Evolutionary conservation across 139 green algal genomes (phyloP), one percentile per base, ranked within the genome.

Genomic region (Coelastrella sp.): DNA sequence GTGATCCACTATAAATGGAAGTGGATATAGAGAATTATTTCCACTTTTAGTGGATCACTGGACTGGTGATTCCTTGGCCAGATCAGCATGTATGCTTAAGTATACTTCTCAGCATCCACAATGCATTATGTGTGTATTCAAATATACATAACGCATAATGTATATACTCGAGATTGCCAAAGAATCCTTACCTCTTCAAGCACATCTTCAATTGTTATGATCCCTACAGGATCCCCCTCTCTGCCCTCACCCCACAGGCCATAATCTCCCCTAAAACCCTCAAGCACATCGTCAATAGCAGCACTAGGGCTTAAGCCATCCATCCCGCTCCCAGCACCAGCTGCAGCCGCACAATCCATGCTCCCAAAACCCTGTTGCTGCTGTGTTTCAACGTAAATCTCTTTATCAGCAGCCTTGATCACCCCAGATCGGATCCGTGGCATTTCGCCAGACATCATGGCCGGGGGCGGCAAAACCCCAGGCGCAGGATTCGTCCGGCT

Each of bases 141-240:
- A 49, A 49, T n/a, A n/a, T n/a, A n/a, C 35, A 49, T 3, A 49
- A 49, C 3, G 35, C 35, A 49, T 49, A 3, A 49, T 49, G 35
- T 49, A 3, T 49, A 3, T 49, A 5, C 3, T 49, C 35, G 3
- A 49, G 3, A 49, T 49, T 49, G 35, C 35, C 35, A 49, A 49
- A 72, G 1, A 4, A 22, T 25, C 1, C 73, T 25, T 24, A 89
- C 85, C 85, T 95, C 93, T 86, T 95, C 93, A n/a, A 95, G 88
- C 4, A 93, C 73, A 73, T 95, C 93, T 49, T 95, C 93, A 20
- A 95, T 93, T 12, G 93, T 95, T 89, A 94, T 93, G 80, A 95
- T 92, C 25, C 89, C 89, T 7, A 92, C 89, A 35, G 72, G 57
- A 10, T 89, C 85, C 6, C 85, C 85, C 58, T 89, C 85, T 57